Evolutionary conservation across 257 asterid genomes (phyloP), one percentile per base, ranked within the genome.

Genomic region (Buddleja alternifolia): DNA sequence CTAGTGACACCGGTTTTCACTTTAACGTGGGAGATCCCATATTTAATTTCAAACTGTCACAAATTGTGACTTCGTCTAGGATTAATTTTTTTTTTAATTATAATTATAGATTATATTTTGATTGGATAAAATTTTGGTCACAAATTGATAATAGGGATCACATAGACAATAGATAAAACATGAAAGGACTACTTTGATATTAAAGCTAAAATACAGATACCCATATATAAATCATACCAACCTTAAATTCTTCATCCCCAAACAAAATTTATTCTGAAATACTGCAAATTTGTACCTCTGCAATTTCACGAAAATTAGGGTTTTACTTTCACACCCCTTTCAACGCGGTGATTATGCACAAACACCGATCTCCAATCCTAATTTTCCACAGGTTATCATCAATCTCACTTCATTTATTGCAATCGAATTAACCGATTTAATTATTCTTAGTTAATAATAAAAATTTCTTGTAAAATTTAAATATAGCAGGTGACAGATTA

Each of bases 401-500:
- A 16, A 70, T 60, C 59, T 29, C 15, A 6, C 41, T 73, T 62
- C 61, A 32, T 54, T 41, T 4, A 29, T 21, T 8, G 6, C n/a
- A 21, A 39, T 60, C 47, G 54, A 10, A 55, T 21, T 62, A 7
- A 17, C n/a, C 5, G 21, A 73, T n/a, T 34, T 65, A 6, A 24
- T 48, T 42, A 8, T 24, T 20, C 36, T 29, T 64, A 39, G 53
- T 42, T 10, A 34, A 61, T 40, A n/a, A n/a, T n/a, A n/a, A n/a
- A n/a, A n/a, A n/a, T 60, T 20, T 32, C 59, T 16, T 23, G 29
- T 37, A 57, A 53, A 62, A 51, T 51, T 44, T 36, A 69, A 66
- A 51, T 68, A 66, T 53, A 78, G 67, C 83, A 78, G 85, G 84
- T 66, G 72, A 68, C 66, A 55, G 59, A 51, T 50, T 63, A 10